Percentiles rank a stretch among this genome's conserved stretches.
Conservation (phyloP, 2,329 filamentous ascomycete genomes). For the Phoma herbarum region DNA sequence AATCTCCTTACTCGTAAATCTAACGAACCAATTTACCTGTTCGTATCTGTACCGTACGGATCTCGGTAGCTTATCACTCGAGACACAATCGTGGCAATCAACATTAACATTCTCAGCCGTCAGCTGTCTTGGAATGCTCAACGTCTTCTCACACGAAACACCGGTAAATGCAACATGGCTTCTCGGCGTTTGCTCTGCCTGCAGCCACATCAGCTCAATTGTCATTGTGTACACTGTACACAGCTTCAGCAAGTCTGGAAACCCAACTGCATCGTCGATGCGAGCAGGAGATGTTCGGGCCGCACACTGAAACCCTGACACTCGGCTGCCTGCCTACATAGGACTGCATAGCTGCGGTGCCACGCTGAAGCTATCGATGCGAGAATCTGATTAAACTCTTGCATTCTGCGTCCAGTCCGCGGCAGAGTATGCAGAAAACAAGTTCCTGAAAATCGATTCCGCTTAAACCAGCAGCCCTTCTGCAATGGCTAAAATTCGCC, state of each 20-base stretch:
- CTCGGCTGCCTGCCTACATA: constrained; percentile 1
- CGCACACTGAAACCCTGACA: constrained; percentile 9
- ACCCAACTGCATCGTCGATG: constrained; percentile 6
- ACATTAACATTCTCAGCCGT: background rate
- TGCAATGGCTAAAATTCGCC: background rate
- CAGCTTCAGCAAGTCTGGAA: constrained; percentile 1
- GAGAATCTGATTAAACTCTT: background rate
- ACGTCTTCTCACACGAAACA: background rate
- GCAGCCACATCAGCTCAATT: background rate
- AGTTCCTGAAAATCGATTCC: no score
- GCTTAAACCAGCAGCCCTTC: background rate
- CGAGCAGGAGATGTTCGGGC: constrained; percentile 18
- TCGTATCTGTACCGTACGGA: background rate
- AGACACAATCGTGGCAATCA: background rate
- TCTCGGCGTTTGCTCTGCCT: background rate
- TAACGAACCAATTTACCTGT: background rate
- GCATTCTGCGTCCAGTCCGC: background rate
- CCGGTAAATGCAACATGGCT: background rate
- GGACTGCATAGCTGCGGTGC: constrained; percentile 6
- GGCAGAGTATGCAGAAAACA: background rate
- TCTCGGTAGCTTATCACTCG: background rate
- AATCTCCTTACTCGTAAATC: background rate
- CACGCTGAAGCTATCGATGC: constrained; percentile 1
- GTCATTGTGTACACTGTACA: background rate
- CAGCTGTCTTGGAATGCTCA: background rate